Conservation (phyloP, 1,284 basidiomycete genomes). For the Heliocybe sulcata region DNA sequence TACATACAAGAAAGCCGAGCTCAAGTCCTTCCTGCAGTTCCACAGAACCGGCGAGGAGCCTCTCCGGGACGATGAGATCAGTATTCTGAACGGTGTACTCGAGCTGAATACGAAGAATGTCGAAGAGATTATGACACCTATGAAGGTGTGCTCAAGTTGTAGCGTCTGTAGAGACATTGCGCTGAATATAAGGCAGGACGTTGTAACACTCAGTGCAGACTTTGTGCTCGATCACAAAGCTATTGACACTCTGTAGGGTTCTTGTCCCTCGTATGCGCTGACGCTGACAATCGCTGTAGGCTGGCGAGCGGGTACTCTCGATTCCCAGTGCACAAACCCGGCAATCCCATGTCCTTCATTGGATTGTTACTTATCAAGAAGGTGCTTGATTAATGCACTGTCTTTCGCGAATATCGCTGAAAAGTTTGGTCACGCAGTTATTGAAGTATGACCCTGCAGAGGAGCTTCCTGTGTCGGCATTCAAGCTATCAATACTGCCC, state of each 20-base stretch:
- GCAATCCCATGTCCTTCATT: constrained; percentile 70
- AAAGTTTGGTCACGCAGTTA: no score
- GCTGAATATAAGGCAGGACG: constrained; percentile 44
- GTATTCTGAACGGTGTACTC: constrained; percentile 83
- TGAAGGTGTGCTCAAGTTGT: constrained; percentile 40
- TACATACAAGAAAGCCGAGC: constrained; percentile 70
- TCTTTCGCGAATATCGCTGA: no score
- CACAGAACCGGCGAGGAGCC: constrained; percentile 85
- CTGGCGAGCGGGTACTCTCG: constrained; percentile 86
- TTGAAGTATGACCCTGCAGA: constrained; percentile 87
- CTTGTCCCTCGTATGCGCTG: not conserved
- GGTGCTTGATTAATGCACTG: no score
- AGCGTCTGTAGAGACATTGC: not conserved
- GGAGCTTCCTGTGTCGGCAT: constrained; percentile 67
- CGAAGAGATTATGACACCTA: constrained; percentile 83
- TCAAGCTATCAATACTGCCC: constrained; percentile 79
- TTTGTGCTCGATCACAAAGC: constrained; percentile 75
- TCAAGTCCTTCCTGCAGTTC: constrained; percentile 79
- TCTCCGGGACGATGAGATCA: constrained; percentile 83
- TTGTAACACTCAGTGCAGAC: constrained; percentile 71
- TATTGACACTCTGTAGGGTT: constrained; percentile 63
- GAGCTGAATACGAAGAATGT: constrained; percentile 83
- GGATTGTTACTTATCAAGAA: constrained; percentile 88
- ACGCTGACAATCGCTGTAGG: constrained; percentile 22
- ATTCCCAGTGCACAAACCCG: constrained; percentile 84